Evolutionary conservation across 139 green algal genomes (phyloP).

Genomic region (Haematococcus sp.): DNA sequence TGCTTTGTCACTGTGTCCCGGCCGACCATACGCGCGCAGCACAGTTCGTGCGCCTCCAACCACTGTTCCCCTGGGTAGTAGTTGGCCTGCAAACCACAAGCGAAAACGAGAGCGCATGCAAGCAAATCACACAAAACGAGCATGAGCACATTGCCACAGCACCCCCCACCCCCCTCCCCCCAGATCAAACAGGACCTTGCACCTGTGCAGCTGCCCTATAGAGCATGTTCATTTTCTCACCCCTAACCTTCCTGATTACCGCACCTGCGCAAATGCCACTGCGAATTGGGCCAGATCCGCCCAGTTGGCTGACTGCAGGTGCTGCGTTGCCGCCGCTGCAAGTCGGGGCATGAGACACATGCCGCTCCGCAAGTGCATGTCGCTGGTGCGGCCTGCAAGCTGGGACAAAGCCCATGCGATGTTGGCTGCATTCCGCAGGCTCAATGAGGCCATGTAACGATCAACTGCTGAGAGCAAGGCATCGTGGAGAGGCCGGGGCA

Average conservation of each 20-base stretch:
- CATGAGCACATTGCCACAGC: not conserved
- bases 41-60: conserved; percentile 2
- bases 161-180: too few species aligned
- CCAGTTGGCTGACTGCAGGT: not conserved
- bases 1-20: too few species aligned
- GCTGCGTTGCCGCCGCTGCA: not conserved
- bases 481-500: not conserved
- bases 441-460: not conserved
- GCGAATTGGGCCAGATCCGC: conserved; percentile 12
- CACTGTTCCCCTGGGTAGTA: not conserved
- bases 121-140: not conserved
- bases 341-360: not conserved
- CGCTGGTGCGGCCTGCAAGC: not conserved
- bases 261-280: conserved; percentile 5
- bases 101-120: not conserved
- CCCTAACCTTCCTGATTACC: too few species aligned
- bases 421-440: not conserved
- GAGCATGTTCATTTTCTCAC: too few species aligned
- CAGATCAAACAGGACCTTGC: too few species aligned
- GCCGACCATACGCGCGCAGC: too few species aligned
- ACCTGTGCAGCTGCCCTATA: too few species aligned
- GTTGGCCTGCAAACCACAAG: conserved; percentile 1
- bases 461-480: not conserved
- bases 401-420: not conserved
- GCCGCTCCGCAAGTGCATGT: conserved; percentile 13